Conservation (phyloP, 371 early-diverging fungal genomes). For the Mortierella sp. region DNA sequence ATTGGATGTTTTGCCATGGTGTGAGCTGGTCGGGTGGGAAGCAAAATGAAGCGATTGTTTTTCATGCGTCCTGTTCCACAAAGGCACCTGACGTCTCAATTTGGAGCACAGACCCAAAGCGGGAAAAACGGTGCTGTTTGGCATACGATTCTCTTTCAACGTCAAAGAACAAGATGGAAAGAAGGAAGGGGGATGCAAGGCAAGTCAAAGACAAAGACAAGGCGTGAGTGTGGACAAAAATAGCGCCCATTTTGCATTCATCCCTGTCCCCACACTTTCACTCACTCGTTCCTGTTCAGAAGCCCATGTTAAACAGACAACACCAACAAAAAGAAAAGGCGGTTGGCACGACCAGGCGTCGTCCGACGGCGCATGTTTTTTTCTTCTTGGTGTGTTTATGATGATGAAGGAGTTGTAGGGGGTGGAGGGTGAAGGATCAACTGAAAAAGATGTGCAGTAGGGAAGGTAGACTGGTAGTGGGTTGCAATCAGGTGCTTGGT, state of each 20-base stretch:
- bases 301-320: no score
- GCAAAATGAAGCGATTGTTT: background rate
- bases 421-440: background rate
- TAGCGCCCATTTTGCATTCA: background rate
- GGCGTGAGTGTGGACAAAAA: background rate
- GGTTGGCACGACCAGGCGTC: background rate
- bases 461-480: background rate
- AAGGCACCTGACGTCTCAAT: constrained; percentile 26
- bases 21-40: constrained; percentile 10
- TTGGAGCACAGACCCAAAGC: constrained; percentile 33
- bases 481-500: constrained; percentile 16
- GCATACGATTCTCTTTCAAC: background rate
- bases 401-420: background rate
- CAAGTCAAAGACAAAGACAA: background rate
- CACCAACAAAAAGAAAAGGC: background rate
- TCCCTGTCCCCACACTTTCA: background rate
- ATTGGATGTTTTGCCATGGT: background rate
- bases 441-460: no score
- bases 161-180: background rate
- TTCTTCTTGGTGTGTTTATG: background rate
- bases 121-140: no score
- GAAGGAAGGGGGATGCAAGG: background rate
- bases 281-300: background rate
- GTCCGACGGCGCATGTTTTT: background rate
- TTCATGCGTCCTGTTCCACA: constrained; percentile 33